Percentiles rank a stretch among this genome's conserved stretches.
Evolutionary conservation across 495 filamentous ascomycete genomes (phyloP).

Genomic region (Penicillium nucicola): DNA sequence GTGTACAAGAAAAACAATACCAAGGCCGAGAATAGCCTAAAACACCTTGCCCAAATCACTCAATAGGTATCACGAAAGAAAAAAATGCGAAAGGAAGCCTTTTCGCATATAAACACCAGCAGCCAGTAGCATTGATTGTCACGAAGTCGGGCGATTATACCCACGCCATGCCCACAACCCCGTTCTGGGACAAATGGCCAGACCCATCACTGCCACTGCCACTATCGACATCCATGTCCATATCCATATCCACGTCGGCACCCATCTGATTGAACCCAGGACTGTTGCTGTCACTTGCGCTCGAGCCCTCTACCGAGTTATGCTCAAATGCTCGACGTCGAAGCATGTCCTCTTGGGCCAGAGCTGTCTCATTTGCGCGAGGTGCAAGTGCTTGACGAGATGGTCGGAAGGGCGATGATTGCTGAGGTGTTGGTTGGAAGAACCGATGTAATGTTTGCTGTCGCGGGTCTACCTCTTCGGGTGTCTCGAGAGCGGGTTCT

Average conservation of each 20-base stretch:
- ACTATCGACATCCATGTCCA: slow-evolving; percentile 46
- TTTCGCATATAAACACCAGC: slow-evolving; percentile 10
- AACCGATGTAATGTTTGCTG: slow-evolving; percentile 44
- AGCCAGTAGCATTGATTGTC: background rate
- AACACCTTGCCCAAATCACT: background rate
- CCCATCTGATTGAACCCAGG: slow-evolving; percentile 18
- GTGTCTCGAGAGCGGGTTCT: slow-evolving; percentile 13
- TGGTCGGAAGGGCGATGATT: slow-evolving; percentile 20
- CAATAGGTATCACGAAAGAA: slow-evolving; percentile 3
- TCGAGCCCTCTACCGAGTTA: slow-evolving; percentile 13
- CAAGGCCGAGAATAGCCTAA: background rate
- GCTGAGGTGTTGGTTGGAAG: slow-evolving; percentile 35
- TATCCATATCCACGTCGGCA: slow-evolving; percentile 35
- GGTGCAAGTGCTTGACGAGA: slow-evolving; percentile 26
- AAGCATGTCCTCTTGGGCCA: slow-evolving; percentile 10
- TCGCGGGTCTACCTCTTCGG: slow-evolving; percentile 39
- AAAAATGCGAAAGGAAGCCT: background rate
- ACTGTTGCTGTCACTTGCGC: slow-evolving; percentile 21
- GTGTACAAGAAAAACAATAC: background rate
- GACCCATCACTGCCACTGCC: slow-evolving; percentile 13
- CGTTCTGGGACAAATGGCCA: slow-evolving; percentile 8
- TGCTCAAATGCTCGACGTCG: slow-evolving; percentile 20
- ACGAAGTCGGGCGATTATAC: slow-evolving; percentile 12
- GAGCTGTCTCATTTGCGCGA: slow-evolving; percentile 22
- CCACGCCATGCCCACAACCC: slow-evolving; percentile 20